phyloP scores from a whole-genome alignment of 129 eudicot species.

The Arctium minus region DNA sequence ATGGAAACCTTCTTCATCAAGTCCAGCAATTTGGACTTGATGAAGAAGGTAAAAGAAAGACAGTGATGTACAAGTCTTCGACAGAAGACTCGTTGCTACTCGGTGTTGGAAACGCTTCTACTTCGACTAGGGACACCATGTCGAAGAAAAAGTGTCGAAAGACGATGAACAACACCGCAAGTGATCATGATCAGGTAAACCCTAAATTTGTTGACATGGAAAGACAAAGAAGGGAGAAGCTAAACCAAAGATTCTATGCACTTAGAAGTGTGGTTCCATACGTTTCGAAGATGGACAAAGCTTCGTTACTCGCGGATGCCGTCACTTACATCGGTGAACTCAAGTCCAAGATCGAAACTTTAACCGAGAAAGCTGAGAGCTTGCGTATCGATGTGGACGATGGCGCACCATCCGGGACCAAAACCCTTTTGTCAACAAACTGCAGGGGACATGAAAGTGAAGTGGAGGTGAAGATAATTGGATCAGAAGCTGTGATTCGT shows the following conservation, averaged over 20 bases:
- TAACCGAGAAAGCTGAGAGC: constrained; percentile 12
- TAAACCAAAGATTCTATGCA: constrained; percentile 45
- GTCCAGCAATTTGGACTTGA: constrained; percentile 3
- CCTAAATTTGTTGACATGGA: constrained; percentile 38
- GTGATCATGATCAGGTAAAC: neutral
- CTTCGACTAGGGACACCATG: neutral
- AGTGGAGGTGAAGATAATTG: constrained; percentile 36
- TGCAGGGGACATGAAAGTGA: neutral
- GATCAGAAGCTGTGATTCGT: constrained; percentile 40
- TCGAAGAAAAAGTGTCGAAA: constrained; percentile 24
- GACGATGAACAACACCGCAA: neutral
- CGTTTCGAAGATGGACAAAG: constrained; percentile 52
- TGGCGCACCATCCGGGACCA: constrained; percentile 1
- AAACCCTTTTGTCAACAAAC: neutral
- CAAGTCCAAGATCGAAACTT: constrained; percentile 25
- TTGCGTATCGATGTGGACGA: neutral
- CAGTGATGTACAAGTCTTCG: neutral
- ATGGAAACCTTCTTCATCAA: neutral
- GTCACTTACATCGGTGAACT: constrained; percentile 48
- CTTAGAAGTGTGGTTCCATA: constrained; percentile 42
- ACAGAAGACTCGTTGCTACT: neutral
- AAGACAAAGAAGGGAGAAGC: constrained; percentile 47
- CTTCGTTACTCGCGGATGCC: constrained; percentile 44
- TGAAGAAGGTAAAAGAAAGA: constrained; percentile 14
- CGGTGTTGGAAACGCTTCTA: constrained; percentile 1